These are phyloP conservation scores for Nepenthes alata DNA, from an alignment of 179 eudicot species.

Conservation along the genomic window DNA sequence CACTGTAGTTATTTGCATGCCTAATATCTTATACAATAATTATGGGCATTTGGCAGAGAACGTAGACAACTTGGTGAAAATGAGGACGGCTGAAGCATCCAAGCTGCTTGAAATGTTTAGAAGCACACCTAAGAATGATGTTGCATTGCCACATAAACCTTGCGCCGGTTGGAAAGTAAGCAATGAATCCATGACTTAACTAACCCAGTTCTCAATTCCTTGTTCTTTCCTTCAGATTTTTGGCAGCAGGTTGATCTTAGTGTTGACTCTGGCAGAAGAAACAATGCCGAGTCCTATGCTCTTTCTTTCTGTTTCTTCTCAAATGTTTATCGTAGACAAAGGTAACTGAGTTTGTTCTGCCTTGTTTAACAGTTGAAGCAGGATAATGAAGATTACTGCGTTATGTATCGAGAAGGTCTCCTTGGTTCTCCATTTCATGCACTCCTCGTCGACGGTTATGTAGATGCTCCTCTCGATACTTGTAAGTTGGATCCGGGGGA, in stretches of 20 bases:
- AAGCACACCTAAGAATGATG: slow-evolving; percentile 40
- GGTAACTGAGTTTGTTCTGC: not conserved
- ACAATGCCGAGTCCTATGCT: not conserved
- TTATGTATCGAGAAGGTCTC: slow-evolving; percentile 91
- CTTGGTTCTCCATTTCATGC: slow-evolving; percentile 76
- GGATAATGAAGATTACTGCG: slow-evolving; percentile 75
- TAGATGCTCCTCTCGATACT: slow-evolving; percentile 85
- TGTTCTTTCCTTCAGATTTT: not conserved
- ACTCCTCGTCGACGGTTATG: slow-evolving; percentile 76
- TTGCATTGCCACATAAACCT: slow-evolving; percentile 15
- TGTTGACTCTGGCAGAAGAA: not conserved
- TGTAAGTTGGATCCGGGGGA: slow-evolving; percentile 67
- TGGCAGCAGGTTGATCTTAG: not conserved
- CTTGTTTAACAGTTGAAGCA: slow-evolving; percentile 53
- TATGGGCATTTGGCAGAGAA: slow-evolving; percentile 24
- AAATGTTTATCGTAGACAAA: not conserved
- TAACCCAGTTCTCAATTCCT: not conserved
- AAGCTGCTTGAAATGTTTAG: slow-evolving; percentile 55
- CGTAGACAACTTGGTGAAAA: slow-evolving; percentile 32
- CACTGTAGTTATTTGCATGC: not conserved
- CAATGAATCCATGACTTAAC: not conserved
- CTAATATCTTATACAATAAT: not conserved
- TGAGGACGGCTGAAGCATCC: slow-evolving; percentile 47
- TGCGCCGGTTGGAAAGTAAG: slow-evolving; percentile 71
- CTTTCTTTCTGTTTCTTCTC: not conserved